Conservation (phyloP, 768 basidiomycete genomes). For the Hydnomerulius pinastri region DNA sequence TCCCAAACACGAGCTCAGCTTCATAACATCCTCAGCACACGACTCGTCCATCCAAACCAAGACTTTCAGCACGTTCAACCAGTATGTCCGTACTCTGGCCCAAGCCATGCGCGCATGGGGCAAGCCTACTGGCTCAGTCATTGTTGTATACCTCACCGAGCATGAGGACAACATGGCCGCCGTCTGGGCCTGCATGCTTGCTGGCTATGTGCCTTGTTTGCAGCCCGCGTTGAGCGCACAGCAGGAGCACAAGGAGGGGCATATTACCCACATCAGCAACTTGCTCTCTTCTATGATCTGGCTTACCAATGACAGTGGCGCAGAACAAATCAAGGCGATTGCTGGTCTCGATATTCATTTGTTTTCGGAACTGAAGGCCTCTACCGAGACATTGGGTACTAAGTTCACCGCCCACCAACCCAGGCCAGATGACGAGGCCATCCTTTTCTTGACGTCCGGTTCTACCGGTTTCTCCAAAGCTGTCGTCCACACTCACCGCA, state of each 20-base stretch:
- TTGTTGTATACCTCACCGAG: slow-evolving; percentile 32
- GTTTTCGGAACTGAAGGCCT: slow-evolving; percentile 21
- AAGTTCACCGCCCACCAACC: slow-evolving; percentile 21
- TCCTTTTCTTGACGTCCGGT: slow-evolving; percentile 42
- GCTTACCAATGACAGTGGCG: slow-evolving; percentile 31
- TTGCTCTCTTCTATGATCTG: slow-evolving; percentile 31
- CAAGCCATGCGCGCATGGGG: slow-evolving; percentile 23
- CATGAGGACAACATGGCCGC: slow-evolving; percentile 37
- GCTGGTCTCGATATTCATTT: slow-evolving; percentile 25
- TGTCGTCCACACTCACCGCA: slow-evolving; percentile 41
- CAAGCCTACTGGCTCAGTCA: slow-evolving; percentile 26
- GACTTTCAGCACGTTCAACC: slow-evolving; percentile 22
- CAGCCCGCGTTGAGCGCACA: slow-evolving; percentile 36
- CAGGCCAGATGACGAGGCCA: slow-evolving; percentile 30
- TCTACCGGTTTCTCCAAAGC: slow-evolving; percentile 49
- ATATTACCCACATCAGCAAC: slow-evolving; percentile 30
- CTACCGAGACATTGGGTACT: slow-evolving; percentile 4
- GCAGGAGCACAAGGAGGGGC: slow-evolving; percentile 31
- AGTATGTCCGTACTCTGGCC: slow-evolving; percentile 19
- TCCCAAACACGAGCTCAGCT: slow-evolving; percentile 27
- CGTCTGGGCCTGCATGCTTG: slow-evolving; percentile 32
- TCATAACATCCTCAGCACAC: slow-evolving; percentile 30
- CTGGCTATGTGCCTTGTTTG: slow-evolving; percentile 33
- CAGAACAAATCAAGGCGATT: slow-evolving; percentile 25
- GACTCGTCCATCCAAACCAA: slow-evolving; percentile 30